These are phyloP conservation scores for Choiromyces venosus DNA, from an alignment of 495 filamentous ascomycete genomes.

Conservation along the genomic window DNA sequence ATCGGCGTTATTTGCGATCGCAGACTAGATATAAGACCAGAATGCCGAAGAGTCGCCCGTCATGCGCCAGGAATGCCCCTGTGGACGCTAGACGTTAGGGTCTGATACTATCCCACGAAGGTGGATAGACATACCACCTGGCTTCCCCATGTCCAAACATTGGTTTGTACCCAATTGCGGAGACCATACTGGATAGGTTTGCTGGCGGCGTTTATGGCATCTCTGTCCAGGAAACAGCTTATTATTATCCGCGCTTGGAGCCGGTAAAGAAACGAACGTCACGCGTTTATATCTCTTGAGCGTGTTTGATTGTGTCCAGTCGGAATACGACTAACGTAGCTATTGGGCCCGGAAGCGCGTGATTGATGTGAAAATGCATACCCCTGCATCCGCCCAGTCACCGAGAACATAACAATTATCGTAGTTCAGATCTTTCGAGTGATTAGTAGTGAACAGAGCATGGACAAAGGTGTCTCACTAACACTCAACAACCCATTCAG, in stretches of 20 bases:
- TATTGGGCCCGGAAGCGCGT: not conserved
- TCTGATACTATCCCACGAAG: not conserved
- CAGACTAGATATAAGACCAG: conserved; percentile 22
- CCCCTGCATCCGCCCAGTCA: conserved; percentile 40
- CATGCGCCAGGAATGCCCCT: conserved; percentile 37
- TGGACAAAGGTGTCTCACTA: conserved; percentile 15
- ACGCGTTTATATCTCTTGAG: conserved; percentile 55
- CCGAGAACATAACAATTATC: conserved; percentile 58
- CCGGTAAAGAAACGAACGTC: conserved; percentile 55
- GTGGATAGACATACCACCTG: conserved; percentile 12
- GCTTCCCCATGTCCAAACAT: conserved; percentile 24
- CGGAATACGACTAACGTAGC: conserved; percentile 26
- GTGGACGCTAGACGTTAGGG: not conserved
- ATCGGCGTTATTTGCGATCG: conserved; percentile 23
- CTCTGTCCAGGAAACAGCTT: not conserved
- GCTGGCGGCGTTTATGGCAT: conserved; percentile 14
- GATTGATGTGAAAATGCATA: not conserved
- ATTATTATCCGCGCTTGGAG: not conserved
- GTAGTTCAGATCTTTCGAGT: conserved; percentile 57
- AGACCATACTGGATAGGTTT: conserved; percentile 24
- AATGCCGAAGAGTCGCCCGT: conserved; percentile 21
- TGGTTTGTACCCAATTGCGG: conserved; percentile 22
- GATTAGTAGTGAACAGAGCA: not conserved
- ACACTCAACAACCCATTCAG: conserved; percentile 62
- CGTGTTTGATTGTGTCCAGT: conserved; percentile 52